Conservation (phyloP, 2,329 filamentous ascomycete species). For the Aspergillus terreus region DNA sequence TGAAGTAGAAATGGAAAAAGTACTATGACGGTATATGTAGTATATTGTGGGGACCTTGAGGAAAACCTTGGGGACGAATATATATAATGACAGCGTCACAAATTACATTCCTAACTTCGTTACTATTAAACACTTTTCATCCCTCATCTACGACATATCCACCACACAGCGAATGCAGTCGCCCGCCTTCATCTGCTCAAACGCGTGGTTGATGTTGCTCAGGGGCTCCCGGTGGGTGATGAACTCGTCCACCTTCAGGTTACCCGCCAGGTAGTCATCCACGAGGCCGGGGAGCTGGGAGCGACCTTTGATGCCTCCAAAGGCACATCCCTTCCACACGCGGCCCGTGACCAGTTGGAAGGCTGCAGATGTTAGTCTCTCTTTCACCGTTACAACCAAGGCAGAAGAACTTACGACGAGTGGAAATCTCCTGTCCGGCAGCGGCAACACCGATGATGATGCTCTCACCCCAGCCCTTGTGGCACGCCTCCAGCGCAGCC, state of each 20-base stretch:
- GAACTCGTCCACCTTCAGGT: slow-evolving; percentile 98
- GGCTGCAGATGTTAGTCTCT: slow-evolving; percentile 50
- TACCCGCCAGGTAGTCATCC: slow-evolving; percentile 79
- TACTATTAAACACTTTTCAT: slow-evolving; percentile 6
- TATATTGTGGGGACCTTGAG: too few species aligned
- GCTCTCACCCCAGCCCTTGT: slow-evolving; percentile 98
- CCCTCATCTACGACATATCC: slow-evolving; percentile 46
- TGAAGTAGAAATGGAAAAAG: too few species aligned
- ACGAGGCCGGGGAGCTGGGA: slow-evolving; percentile 85
- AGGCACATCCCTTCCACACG: slow-evolving; percentile 96
- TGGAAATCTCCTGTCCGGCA: slow-evolving; percentile 91
- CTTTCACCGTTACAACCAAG: background rate
- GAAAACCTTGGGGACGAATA: too few species aligned
- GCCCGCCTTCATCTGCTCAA: slow-evolving; percentile 89
- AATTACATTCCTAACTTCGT: background rate
- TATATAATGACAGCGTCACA: background rate
- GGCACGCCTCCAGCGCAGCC: slow-evolving; percentile 91
- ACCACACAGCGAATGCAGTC: slow-evolving; percentile 97
- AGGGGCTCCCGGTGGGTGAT: slow-evolving; percentile 92
- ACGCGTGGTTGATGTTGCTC: slow-evolving; percentile 80
- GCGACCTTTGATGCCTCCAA: slow-evolving; percentile 96
- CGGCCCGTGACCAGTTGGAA: slow-evolving; percentile 98
- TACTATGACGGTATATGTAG: too few species aligned
- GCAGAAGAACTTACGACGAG: slow-evolving; percentile 67
- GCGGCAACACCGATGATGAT: slow-evolving; percentile 98